These are phyloP conservation scores for Croton laevigatus DNA, from an alignment of 441 rosid species.

Conservation along the genomic window DNA sequence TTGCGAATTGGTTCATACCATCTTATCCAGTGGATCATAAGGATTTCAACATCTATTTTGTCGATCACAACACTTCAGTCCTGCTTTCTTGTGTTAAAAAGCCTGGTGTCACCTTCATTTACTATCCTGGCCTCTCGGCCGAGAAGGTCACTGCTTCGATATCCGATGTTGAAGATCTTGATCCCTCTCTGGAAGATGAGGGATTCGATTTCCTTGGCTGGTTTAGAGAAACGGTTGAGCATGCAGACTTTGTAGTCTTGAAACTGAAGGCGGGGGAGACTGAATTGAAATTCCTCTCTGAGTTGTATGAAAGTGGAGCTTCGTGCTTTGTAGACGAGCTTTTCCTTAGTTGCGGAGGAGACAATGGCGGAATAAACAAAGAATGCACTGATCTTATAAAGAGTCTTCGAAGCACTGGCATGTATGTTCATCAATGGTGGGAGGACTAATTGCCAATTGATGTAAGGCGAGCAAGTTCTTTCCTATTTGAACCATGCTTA, in stretches of 20 bases:
- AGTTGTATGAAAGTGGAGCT: constrained; percentile 51
- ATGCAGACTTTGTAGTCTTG: constrained; percentile 68
- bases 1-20: constrained; percentile 52
- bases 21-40: constrained; percentile 57
- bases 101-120: constrained; percentile 67
- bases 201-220: constrained; percentile 63
- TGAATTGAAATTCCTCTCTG: constrained; percentile 51
- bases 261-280: constrained; percentile 63
- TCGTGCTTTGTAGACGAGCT: constrained; percentile 72
- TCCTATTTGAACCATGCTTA: neutral
- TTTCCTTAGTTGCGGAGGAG: constrained; percentile 54
- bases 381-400: constrained; percentile 49
- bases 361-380: constrained; percentile 21
- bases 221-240: constrained; percentile 59
- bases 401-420: constrained; percentile 56
- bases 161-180: constrained; percentile 36
- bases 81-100: constrained; percentile 55
- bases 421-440: constrained; percentile 87
- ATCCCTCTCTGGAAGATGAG: constrained; percentile 49
- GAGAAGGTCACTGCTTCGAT: constrained; percentile 18
- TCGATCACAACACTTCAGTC: constrained; percentile 72
- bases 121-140: constrained; percentile 62
- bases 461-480: neutral
- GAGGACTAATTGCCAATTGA: constrained; percentile 29
- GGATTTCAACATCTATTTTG: constrained; percentile 59